A percentile compares a stretch with the other conserved stretches of the same genome.
These are phyloP conservation scores for Verticillium isaacii DNA, from an alignment of 2,329 filamentous ascomycete genomes.

Conservation along the genomic window DNA sequence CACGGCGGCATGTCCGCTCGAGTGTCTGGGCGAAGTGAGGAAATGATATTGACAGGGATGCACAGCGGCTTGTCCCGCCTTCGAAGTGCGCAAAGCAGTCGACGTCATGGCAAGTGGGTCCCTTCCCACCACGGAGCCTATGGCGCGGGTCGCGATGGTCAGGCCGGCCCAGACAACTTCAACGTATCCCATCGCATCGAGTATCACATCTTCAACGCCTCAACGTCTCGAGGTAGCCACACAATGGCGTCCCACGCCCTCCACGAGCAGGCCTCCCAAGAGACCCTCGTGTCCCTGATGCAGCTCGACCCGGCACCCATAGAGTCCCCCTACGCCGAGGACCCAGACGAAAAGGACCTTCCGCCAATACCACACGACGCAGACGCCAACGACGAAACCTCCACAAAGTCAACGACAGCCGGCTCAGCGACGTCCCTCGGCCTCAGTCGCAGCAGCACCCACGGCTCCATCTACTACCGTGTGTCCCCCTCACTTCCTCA, in stretches of 20 bases:
- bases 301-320: slow-evolving; percentile 37
- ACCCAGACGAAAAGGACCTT: slow-evolving; percentile 39
- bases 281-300: slow-evolving; percentile 14
- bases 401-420: slow-evolving; percentile 26
- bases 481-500: slow-evolving; percentile 23
- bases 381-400: slow-evolving; percentile 19
- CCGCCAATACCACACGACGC: slow-evolving; percentile 30
- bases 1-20: no score
- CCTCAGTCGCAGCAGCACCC: slow-evolving; percentile 53
- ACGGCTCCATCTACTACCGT: slow-evolving; percentile 73
- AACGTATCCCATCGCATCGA: not conserved
- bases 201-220: not conserved
- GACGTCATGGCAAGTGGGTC: not conserved
- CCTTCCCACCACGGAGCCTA: not conserved
- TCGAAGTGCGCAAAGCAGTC: no score
- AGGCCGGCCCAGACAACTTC: not conserved
- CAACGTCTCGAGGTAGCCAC: no score
- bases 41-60: no score
- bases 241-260: slow-evolving; percentile 11
- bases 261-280: slow-evolving; percentile 10
- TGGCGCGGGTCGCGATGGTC: not conserved
- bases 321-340: slow-evolving; percentile 42
- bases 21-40: no score
- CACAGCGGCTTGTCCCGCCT: no score
- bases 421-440: slow-evolving; percentile 44